Conservation (phyloP, 2,329 filamentous ascomycete genomes). For the Gremmenia infestans region DNA sequence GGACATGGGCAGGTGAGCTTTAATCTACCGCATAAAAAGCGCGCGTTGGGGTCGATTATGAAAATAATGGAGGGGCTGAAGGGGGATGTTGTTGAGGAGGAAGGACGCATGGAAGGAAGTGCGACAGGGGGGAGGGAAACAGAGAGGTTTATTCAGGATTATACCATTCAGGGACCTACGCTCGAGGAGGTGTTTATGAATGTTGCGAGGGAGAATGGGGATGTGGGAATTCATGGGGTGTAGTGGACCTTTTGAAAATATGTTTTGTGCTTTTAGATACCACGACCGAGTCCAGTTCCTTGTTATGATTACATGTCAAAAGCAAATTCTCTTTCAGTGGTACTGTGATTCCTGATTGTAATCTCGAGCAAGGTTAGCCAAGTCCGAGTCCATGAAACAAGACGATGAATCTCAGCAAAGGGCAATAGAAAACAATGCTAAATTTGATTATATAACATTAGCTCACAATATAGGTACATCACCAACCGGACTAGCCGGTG, state of each 20-base stretch:
- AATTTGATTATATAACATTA: neutral
- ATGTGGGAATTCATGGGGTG: neutral
- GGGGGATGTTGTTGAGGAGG: slow-evolving; percentile 12
- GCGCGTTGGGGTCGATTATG: slow-evolving; percentile 21
- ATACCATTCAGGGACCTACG: slow-evolving; percentile 25
- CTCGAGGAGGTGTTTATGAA: slow-evolving; percentile 29
- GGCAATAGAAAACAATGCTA: neutral
- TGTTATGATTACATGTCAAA: neutral
- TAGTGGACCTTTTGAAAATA: neutral
- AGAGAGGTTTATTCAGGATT: slow-evolving; percentile 16
- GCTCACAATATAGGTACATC: neutral
- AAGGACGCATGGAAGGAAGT: neutral
- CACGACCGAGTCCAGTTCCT: neutral
- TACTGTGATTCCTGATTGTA: too few relatives aligned
- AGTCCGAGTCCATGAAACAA: neutral
- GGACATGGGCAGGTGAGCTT: slow-evolving; percentile 23
- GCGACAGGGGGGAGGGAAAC: neutral
- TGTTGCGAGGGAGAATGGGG: slow-evolving; percentile 22
- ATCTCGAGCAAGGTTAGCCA: too few relatives aligned
- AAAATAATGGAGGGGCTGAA: slow-evolving; percentile 23
- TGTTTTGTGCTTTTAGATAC: neutral
- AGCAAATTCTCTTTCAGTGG: neutral
- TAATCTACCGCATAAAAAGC: slow-evolving; percentile 19
- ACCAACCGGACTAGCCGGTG: slow-evolving; percentile 19
- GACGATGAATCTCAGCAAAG: neutral